A percentile compares a stretch with the other conserved stretches of the same genome.
phyloP scores from a whole-genome alignment of 805 yeast species.

The Vanderwaltozyma tropicalis region DNA sequence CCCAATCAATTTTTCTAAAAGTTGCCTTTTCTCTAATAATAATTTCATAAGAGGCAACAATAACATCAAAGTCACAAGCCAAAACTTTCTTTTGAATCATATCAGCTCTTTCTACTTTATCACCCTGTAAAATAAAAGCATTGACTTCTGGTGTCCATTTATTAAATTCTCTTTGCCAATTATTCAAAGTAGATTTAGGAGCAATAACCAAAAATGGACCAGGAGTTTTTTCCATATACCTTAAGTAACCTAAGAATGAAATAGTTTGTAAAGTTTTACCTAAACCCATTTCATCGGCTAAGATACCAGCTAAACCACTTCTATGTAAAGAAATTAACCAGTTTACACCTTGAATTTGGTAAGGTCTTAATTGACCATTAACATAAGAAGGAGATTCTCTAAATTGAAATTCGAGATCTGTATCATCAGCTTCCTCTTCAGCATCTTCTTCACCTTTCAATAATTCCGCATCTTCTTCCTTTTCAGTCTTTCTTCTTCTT shows the following conservation, averaged over 20 bases:
- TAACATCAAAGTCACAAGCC: conserved; percentile 60
- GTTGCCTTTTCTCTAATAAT: conserved; percentile 64
- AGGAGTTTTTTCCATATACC: conserved; percentile 46
- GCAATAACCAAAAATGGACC: conserved; percentile 73
- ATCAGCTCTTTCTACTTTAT: conserved; percentile 52
- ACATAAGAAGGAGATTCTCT: conserved; percentile 77
- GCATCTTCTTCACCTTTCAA: conserved; percentile 35
- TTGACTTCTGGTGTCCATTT: conserved; percentile 75
- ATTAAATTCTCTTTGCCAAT: conserved; percentile 69
- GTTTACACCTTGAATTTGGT: conserved; percentile 72
- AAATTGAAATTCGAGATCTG: conserved; percentile 34
- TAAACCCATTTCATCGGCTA: conserved; percentile 82
- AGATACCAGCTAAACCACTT: conserved; percentile 60
- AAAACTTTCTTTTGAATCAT: conserved; percentile 41
- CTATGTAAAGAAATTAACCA: conserved; percentile 65
- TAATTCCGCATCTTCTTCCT: conserved; percentile 70
- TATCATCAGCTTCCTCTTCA: conserved; percentile 11
- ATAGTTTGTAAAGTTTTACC: conserved; percentile 78
- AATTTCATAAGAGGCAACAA: conserved; percentile 64
- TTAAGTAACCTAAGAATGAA: conserved; percentile 60
- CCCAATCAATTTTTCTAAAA: conserved; percentile 61
- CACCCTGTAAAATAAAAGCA: conserved; percentile 63
- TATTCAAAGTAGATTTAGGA: conserved; percentile 72
- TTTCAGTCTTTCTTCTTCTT: conserved; percentile 60
- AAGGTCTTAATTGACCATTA: conserved; percentile 55